Evolutionary conservation across 2,329 filamentous ascomycete species (phyloP).

Genomic region (Orbilia blumenaviensis): DNA sequence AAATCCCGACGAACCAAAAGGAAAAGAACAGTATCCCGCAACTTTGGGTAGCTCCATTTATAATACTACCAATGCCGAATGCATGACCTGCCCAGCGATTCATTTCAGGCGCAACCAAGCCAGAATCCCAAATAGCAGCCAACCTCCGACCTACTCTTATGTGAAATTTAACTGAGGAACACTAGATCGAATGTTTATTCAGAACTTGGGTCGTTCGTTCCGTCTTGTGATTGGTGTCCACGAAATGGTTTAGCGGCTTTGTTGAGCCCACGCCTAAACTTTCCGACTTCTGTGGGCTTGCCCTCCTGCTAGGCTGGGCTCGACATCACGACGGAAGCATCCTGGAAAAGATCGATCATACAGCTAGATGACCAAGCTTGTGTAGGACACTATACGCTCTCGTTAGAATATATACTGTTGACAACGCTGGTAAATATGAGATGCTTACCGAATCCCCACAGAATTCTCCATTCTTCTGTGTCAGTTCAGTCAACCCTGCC

Average conservation of each 20-base stretch:
- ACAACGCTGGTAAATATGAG: slow-evolving; percentile 20
- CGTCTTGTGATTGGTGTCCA: slow-evolving; percentile 12
- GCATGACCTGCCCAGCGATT: not conserved
- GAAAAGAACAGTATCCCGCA: slow-evolving; percentile 11
- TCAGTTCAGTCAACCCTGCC: slow-evolving; percentile 92
- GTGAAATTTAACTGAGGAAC: not conserved
- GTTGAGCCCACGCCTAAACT: slow-evolving; percentile 24
- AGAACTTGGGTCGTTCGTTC: slow-evolving; percentile 3
- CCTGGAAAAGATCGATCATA: slow-evolving; percentile 94
- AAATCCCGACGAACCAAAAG: slow-evolving; percentile 12
- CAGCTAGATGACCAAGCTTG: slow-evolving; percentile 97
- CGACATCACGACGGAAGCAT: slow-evolving; percentile 69
- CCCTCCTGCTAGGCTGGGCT: slow-evolving; percentile 19
- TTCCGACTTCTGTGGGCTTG: slow-evolving; percentile 15
- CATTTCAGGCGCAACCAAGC: not conserved
- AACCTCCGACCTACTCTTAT: not conserved
- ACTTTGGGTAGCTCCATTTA: not conserved
- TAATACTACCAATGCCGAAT: slow-evolving; percentile 2
- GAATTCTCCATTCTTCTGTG: slow-evolving; percentile 83
- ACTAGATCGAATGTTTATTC: not conserved
- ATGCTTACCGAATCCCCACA: slow-evolving; percentile 83
- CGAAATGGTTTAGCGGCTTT: slow-evolving; percentile 24
- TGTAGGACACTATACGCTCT: slow-evolving; percentile 76
- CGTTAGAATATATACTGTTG: slow-evolving; percentile 59
- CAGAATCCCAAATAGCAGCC: not conserved